Base-by-base conservation (phyloP, 148 eudicot genomes). In the Silene conica region DNA sequence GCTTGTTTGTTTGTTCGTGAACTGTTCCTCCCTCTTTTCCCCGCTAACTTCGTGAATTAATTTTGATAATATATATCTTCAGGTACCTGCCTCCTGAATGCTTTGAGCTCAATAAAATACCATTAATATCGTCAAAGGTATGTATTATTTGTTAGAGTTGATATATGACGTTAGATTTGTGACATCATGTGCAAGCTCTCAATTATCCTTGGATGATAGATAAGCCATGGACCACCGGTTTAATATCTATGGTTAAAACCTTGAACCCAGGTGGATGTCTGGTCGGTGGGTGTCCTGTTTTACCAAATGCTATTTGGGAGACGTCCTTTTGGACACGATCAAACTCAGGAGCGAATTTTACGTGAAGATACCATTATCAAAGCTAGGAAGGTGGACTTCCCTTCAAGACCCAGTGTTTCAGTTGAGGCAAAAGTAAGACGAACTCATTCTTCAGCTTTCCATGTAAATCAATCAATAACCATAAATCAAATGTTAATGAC, bases 11-110 rank as follows among this genome's bases (percentile, higher is more conserved):
- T 12, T 23, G 38, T 25, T 62, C 25, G 34, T 12, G 14, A 23
- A 22, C 23, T 62, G 65, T 62, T 31, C 0, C 34, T 31, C 34
- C 12, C 16, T 34, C 15, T 4, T 22, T 25, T 25, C 25, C 23
- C 65, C 3, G 65, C 4, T 25, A 21, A n/a, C 22, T 57, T 57
- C 7, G 1, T 22, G 16, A 62, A 23, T 23, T 13, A 31, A 20
- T 61, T 60, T 48, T 21, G 26, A 66, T 8, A 8, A 14, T 61
- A 56, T 69, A 18, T 74, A 43, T 69, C 52, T 72, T 77, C 84
- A 95, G 99, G 99, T 95, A 95, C 81, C 87, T 95, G 65, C 99
- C 99, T 68, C 99, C 99, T 67, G 99, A 95, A 76, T 95, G 99
- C 88, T 95, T 95, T 92, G 99, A 92, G 88, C 92, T 92, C 72